Evolutionary conservation across 306 rosid species (phyloP), one percentile per base, ranked within the genome.

Genomic region (Inga leiocalycina): DNA sequence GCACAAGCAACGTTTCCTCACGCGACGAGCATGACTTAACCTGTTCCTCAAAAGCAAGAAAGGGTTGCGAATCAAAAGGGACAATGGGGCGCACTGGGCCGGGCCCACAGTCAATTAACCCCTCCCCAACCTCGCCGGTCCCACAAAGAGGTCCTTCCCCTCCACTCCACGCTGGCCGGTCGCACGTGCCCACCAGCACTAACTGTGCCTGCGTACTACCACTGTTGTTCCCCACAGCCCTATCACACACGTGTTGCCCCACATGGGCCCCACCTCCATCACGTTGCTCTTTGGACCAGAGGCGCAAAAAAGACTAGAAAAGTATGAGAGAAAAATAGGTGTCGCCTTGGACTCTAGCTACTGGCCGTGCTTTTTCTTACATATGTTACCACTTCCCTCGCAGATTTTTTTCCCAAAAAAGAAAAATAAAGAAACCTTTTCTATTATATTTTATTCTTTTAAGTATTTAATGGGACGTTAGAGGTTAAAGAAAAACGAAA

Each of bases 131-230:
- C 14, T 16, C 6, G 17, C 52, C 19, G 75, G 75, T 10, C 75
- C 75, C 75, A 70, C 51, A 17, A 0, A 5, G n/a, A 6, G 49
- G 4, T 17, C 30, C 8, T 8, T 17, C 49, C 8, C 39, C 39
- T 8, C 22, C 66, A 34, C 22, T 41, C 75, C 75, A 70, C 75
- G 32, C 52, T 70, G 52, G 75, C 52, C 43, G 16, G 7, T 87
- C 91, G 78, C 92, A 87, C 94, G 93, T 89, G 92, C 81, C 86
- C 81, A 8, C 48, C 20, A 24, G 66, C 81, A 41, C 12, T 4
- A 20, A 0, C 64, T 80, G 75, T 76, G 61, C 71, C 35, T 30
- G 32, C 67, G 35, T 61, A 22, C 67, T 76, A 75, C 65, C 78
- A 67, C 76, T 80, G 80, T 68, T 81, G 80, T 62, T 81, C 74